Evolutionary conservation across 805 yeast species (phyloP).

Genomic region (Aciculoconidium aculeatum): DNA sequence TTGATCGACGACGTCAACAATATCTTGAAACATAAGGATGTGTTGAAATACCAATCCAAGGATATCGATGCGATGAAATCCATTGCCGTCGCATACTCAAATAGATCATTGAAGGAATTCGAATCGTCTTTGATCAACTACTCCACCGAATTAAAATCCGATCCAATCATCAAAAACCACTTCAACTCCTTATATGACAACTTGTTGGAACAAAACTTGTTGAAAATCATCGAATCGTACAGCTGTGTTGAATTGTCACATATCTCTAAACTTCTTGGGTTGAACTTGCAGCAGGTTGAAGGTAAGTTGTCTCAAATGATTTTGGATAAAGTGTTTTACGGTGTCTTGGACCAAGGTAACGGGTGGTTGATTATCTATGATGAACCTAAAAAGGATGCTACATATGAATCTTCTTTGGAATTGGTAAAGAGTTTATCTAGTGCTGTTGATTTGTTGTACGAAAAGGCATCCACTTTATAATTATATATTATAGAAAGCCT

Average conservation of each 20-base stretch:
- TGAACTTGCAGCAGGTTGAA: slow-evolving; percentile 83
- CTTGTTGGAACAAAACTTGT: slow-evolving; percentile 83
- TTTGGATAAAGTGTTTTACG: slow-evolving; percentile 88
- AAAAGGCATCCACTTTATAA: slow-evolving; percentile 62
- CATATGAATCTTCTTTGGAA: slow-evolving; percentile 82
- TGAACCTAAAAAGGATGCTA: slow-evolving; percentile 80
- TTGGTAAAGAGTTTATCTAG: slow-evolving; percentile 80
- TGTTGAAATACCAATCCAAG: slow-evolving; percentile 64
- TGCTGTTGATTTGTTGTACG: slow-evolving; percentile 87
- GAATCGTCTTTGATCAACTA: slow-evolving; percentile 75
- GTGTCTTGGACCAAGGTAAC: slow-evolving; percentile 96
- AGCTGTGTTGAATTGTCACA: slow-evolving; percentile 92
- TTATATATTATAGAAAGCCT: too few species aligned
- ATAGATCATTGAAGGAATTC: slow-evolving; percentile 86
- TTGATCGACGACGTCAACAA: slow-evolving; percentile 78
- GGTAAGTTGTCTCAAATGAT: slow-evolving; percentile 96
- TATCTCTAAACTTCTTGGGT: slow-evolving; percentile 80
- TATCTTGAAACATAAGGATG: slow-evolving; percentile 66
- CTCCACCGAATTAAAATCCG: slow-evolving; percentile 71
- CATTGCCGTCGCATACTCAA: slow-evolving; percentile 81
- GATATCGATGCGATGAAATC: slow-evolving; percentile 96
- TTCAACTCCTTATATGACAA: slow-evolving; percentile 91
- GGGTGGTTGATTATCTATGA: slow-evolving; percentile 95
- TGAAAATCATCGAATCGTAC: slow-evolving; percentile 93
- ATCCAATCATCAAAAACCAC: slow-evolving; percentile 84